phyloP scores from a whole-genome alignment of 176 grass and related monocot species.

The Oryza meridionalis region DNA sequence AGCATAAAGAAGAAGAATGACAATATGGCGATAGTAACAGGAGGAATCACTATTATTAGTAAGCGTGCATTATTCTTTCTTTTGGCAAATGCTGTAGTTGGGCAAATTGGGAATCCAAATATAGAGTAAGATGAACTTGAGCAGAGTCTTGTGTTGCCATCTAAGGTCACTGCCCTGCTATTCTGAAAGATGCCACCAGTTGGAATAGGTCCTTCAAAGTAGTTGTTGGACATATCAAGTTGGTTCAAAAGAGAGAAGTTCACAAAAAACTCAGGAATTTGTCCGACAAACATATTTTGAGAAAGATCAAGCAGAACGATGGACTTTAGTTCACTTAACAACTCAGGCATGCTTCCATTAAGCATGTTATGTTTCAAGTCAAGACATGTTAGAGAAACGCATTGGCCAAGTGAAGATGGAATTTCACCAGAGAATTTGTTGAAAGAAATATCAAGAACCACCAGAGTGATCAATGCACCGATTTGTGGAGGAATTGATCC shows the following conservation, averaged over 20 bases:
- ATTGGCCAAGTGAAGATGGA: neutral
- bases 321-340: neutral
- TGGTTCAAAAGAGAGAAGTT: neutral
- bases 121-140: neutral
- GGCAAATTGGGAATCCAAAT: neutral
- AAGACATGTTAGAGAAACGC: neutral
- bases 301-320: neutral
- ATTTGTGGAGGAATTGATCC: neutral
- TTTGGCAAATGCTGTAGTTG: neutral
- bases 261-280: neutral
- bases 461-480: neutral
- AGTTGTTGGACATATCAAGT: constrained; percentile 11
- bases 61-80: neutral
- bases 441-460: neutral
- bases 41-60: neutral
- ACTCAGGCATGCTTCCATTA: neutral
- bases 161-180: neutral
- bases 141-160: neutral
- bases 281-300: neutral
- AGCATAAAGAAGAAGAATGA: neutral
- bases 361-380: neutral
- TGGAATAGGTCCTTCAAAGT: neutral
- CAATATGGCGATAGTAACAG: neutral
- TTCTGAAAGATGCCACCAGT: neutral
- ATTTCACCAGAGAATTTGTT: neutral